These are phyloP conservation scores for Zygotorulaspora mrakii DNA, from an alignment of 1,139 yeast genomes.

Conservation along the genomic window DNA sequence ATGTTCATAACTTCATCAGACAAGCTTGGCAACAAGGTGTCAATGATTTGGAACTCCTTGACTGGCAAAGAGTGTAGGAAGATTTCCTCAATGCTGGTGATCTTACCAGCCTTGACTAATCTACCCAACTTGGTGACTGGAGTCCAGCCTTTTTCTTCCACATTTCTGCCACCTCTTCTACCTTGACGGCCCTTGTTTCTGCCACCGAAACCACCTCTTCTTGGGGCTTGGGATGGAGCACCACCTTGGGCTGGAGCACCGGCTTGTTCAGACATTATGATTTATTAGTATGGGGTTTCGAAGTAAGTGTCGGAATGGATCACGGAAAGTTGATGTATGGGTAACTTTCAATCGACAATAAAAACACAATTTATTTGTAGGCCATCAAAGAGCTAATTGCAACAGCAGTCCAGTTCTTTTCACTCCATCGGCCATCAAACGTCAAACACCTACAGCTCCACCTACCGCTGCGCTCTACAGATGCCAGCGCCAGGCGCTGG, in stretches of 20 bases:
- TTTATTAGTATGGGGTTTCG: too few species aligned
- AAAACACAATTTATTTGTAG: constrained; percentile 3
- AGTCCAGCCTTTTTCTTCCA: constrained; percentile 98
- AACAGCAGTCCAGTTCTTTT: too few species aligned
- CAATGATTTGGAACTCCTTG: constrained; percentile 99
- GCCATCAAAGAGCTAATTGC: too few species aligned
- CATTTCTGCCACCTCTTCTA: constrained; percentile 64
- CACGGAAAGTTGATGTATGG: constrained; percentile 86
- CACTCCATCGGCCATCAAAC: neutral
- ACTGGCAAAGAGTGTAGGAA: constrained; percentile 99
- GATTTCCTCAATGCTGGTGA: constrained; percentile 94
- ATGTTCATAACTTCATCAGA: constrained; percentile 99
- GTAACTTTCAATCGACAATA: constrained; percentile 82
- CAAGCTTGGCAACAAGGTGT: constrained; percentile 90
- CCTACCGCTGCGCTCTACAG: too few species aligned
- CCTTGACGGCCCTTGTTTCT: constrained; percentile 59
- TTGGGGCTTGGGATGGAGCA: constrained; percentile 45
- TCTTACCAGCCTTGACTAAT: constrained; percentile 98
- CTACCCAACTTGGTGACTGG: constrained; percentile 99
- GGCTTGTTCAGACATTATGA: constrained; percentile 43
- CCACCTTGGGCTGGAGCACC: constrained; percentile 53
- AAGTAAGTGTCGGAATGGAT: constrained; percentile 63
- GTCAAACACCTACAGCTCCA: too few species aligned
- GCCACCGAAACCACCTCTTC: constrained; percentile 63
- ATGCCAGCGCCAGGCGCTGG: too few species aligned